Base-by-base conservation (phyloP, 2,329 filamentous ascomycete species). In the Xylariaceae sp. region DNA sequence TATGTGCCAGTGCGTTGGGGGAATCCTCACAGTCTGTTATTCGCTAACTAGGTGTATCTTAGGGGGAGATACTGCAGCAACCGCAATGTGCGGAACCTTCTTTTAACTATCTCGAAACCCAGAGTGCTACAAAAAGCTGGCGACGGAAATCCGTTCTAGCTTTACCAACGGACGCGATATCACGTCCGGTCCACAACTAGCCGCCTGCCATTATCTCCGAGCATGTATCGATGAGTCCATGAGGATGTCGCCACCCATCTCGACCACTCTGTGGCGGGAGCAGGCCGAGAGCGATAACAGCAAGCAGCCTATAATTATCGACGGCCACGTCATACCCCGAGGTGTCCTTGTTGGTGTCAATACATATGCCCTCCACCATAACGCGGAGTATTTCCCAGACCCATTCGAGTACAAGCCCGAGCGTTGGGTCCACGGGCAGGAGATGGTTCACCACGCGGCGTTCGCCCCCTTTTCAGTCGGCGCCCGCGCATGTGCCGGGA, bases 21-120 rank as follows among this genome's bases (percentile, higher is more conserved):
- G 13, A 18, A 13, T 17, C 16, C 40, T 18, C 13, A 13, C 18
- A 19, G 31, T 18, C 16, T 10, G 12, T 34, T 36, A 17, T 28
- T 22, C 34, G 19, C 18, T 40, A 16, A 16, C 22, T 11, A 11
- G 6, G 31, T 18, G 31, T 19, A 38, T 22, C 28, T 10, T 31
- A 53, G 51, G 48, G 10, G 48, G 48, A 13, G 45, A 42, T 16
- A 54, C 56, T n/a, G 51, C 50, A 10, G 31, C 54, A 9, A 42
- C 51, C 13, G 45, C 48, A 6, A 48, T 56, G 31, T 52, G 51
- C 28, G 54, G 28, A 10, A n/a, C 50, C 2, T 49, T 58, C 31
- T 56, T 54, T 33, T 58, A 58, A 22, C 38, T 58, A 17, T 56
- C 54, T 6, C 51, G 54, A 1, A 42, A 54, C 33, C 45, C 48